These are phyloP conservation scores for Strobilomyces dryophilus DNA, from an alignment of 768 basidiomycete genomes.

Conservation along the genomic window DNA sequence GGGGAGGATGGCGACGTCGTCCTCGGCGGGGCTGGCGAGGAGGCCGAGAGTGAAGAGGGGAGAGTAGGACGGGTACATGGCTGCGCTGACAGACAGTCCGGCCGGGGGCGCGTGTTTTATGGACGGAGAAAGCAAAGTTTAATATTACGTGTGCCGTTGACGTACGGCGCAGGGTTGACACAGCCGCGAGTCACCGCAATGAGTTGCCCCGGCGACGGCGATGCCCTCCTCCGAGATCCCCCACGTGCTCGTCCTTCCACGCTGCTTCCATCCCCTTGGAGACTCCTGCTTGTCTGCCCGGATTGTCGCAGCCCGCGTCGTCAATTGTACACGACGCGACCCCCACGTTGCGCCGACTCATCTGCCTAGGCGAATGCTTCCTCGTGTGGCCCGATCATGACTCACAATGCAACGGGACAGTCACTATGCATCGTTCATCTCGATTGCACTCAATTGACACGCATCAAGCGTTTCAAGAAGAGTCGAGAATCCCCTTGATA, in stretches of 20 bases:
- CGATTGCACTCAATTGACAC: neutral
- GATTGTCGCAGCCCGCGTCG: too few relatives aligned
- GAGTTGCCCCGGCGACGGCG: slow-evolving; percentile 7
- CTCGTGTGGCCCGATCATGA: neutral
- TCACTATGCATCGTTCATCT: neutral
- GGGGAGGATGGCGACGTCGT: slow-evolving; percentile 37
- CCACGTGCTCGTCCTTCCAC: too few relatives aligned
- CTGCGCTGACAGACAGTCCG: neutral
- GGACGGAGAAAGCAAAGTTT: slow-evolving; percentile 14
- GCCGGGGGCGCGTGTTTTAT: slow-evolving; percentile 4
- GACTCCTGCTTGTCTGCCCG: too few relatives aligned
- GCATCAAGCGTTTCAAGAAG: slow-evolving; percentile 12
- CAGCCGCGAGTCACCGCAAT: slow-evolving; percentile 14
- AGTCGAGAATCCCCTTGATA: slow-evolving; percentile 3
- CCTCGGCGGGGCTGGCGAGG: slow-evolving; percentile 29
- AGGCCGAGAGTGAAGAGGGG: slow-evolving; percentile 65
- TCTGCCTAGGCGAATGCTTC: neutral
- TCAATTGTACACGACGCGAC: neutral
- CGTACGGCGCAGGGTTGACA: slow-evolving; percentile 10
- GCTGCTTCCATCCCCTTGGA: too few relatives aligned
- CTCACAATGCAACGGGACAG: neutral
- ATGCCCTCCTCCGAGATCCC: too few relatives aligned
- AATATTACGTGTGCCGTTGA: slow-evolving; percentile 12
- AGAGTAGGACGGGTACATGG: slow-evolving; percentile 39
- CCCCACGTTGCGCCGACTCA: neutral